Evolutionary conservation across 139 green algal species (phyloP).

Genomic region (Penium margaritaceum): DNA sequence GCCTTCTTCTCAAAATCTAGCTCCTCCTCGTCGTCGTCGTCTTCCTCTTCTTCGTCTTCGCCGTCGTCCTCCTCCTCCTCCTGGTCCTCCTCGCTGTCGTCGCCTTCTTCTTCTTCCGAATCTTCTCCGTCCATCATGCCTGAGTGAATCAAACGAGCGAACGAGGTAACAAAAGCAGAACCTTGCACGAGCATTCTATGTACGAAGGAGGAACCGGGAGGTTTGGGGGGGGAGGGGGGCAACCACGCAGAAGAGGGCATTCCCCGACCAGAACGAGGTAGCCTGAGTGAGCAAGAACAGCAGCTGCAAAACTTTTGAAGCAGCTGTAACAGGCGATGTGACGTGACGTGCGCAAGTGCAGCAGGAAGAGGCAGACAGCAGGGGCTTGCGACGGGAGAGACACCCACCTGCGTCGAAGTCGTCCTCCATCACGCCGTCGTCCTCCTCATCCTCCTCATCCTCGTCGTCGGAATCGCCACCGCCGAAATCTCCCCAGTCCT

Average conservation of each 20-base stretch:
- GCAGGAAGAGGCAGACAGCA: background rate
- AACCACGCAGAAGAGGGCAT: background rate
- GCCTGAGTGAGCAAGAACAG: background rate
- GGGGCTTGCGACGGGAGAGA: background rate
- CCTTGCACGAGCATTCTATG: too few species aligned
- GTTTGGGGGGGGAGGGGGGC: background rate
- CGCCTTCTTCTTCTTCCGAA: conserved; percentile 11
- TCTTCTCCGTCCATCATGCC: background rate
- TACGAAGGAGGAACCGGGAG: background rate
- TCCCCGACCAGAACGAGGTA: background rate
- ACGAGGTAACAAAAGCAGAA: too few species aligned
- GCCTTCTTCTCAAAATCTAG: conserved; percentile 40
- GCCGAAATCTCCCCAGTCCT: too few species aligned
- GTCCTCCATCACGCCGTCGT: background rate
- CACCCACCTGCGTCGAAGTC: background rate
- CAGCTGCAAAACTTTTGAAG: background rate
- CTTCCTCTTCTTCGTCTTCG: conserved; percentile 19
- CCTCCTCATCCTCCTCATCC: background rate
- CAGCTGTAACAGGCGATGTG: background rate
- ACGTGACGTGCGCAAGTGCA: background rate
- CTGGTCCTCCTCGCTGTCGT: background rate
- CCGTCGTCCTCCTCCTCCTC: conserved; percentile 27
- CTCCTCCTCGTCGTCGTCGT: conserved; percentile 38
- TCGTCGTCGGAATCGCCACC: too few species aligned
- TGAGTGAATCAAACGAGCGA: background rate